Percentiles rank a stretch among this genome's conserved stretches.
Conservation (phyloP, 805 yeast genomes). For the Sporopachydermia quercuum region DNA sequence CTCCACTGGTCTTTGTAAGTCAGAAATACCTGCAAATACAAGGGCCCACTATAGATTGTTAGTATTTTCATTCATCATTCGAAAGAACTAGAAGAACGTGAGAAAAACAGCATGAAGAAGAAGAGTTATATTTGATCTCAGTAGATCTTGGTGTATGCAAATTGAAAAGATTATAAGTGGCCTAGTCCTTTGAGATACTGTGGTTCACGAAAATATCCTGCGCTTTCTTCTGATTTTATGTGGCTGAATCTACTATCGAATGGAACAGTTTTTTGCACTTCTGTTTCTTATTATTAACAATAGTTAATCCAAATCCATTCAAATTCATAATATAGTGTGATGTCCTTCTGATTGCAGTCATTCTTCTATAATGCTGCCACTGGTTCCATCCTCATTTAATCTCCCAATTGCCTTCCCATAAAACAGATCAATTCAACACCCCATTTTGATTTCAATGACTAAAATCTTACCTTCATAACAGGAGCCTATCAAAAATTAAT, state of each 20-base stretch:
- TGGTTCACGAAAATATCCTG: no score
- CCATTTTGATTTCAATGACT: slow-evolving; percentile 8
- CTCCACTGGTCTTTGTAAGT: slow-evolving; percentile 82
- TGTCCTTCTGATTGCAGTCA: no score
- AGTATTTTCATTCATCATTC: slow-evolving; percentile 2
- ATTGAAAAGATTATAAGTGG: no score
- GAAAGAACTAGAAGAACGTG: slow-evolving; percentile 5
- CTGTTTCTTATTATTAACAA: no score
- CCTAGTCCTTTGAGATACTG: no score
- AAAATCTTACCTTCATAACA: slow-evolving; percentile 30
- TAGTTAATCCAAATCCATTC: no score
- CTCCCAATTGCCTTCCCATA: slow-evolving; percentile 8
- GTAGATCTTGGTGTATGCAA: background rate
- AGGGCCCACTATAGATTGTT: slow-evolving; percentile 50
- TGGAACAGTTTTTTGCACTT: no score
- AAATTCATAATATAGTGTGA: no score
- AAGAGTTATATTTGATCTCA: background rate
- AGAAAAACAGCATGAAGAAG: background rate
- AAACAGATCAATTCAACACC: background rate
- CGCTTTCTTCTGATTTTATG: no score
- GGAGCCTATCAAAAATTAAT: slow-evolving; percentile 29
- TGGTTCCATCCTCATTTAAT: no score
- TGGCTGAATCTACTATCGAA: no score
- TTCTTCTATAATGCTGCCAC: no score
- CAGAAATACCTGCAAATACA: slow-evolving; percentile 84